Conservation (phyloP, 169 alveolate genomes). For the Plasmodium cynomolgi region DNA sequence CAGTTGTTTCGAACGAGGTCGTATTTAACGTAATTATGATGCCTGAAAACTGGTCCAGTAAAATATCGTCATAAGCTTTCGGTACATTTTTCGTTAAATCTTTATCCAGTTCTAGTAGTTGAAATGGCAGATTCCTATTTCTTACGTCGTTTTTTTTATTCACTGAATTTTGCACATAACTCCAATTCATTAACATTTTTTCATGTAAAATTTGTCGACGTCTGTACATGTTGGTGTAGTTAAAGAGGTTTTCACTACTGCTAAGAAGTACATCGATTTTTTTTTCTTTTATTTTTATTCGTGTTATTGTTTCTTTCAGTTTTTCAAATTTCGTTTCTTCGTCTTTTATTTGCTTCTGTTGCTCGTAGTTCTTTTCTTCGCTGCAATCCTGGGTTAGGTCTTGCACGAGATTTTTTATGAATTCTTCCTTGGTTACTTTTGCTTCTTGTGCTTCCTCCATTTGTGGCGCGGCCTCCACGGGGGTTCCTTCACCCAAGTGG, state of each 20-base stretch:
- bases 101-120: slow-evolving; percentile 80
- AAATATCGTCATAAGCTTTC: slow-evolving; percentile 80
- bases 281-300: slow-evolving; percentile 69
- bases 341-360: slow-evolving; percentile 26
- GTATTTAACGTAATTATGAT: slow-evolving; percentile 84
- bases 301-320: slow-evolving; percentile 30
- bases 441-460: background rate
- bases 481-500: background rate
- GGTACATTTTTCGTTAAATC: slow-evolving; percentile 79
- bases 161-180: slow-evolving; percentile 72
- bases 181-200: slow-evolving; percentile 83
- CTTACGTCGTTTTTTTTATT: slow-evolving; percentile 73
- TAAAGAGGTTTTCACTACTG: slow-evolving; percentile 73
- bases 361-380: slow-evolving; percentile 40
- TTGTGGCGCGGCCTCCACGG: background rate
- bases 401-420: slow-evolving; percentile 3
- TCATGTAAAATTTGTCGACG: slow-evolving; percentile 82
- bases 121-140: slow-evolving; percentile 85
- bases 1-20: slow-evolving; percentile 50
- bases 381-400: slow-evolving; percentile 6
- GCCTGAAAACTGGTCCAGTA: slow-evolving; percentile 84
- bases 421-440: background rate
- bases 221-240: slow-evolving; percentile 80
- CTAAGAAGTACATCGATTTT: slow-evolving; percentile 75
- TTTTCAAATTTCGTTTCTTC: slow-evolving; percentile 47